These are phyloP conservation scores for Punica granatum DNA, from an alignment of 345 rosid species.

Conservation along the genomic window DNA sequence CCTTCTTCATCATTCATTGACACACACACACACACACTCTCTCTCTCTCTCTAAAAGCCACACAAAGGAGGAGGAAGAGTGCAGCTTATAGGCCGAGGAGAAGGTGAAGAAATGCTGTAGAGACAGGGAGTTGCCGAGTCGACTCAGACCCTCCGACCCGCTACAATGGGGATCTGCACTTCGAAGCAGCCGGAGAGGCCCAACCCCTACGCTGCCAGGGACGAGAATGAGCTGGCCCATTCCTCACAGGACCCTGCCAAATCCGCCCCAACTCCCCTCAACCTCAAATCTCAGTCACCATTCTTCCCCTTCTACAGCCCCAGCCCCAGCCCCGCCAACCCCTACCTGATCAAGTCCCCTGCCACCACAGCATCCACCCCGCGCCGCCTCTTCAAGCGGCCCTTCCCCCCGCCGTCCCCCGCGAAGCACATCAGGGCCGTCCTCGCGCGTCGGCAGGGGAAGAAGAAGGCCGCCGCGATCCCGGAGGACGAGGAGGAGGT, in stretches of 20 bases:
- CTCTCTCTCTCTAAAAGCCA: background rate
- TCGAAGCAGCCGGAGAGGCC: conserved; percentile 51
- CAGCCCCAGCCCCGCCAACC: conserved; percentile 14
- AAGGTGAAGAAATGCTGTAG: conserved; percentile 7
- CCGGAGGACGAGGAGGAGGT: conserved; percentile 40
- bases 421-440: conserved; percentile 84
- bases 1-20: background rate
- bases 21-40: background rate
- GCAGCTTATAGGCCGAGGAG: background rate
- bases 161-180: conserved; percentile 61
- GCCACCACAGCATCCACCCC: conserved; percentile 46
- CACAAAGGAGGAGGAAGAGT: background rate
- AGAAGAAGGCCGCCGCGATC: conserved; percentile 35
- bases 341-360: conserved; percentile 44
- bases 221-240: conserved; percentile 23
- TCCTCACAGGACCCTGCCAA: conserved; percentile 19
- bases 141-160: background rate
- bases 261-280: conserved; percentile 20
- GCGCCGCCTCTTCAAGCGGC: conserved; percentile 50
- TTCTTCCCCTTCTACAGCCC: conserved; percentile 20
- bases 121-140: background rate
- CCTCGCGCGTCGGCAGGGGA: conserved; percentile 44
- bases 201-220: conserved; percentile 56
- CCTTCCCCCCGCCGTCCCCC: conserved; percentile 91
- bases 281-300: conserved; percentile 10